These are phyloP conservation scores for Zizania latifolia DNA, from an alignment of 176 grass and related monocot genomes.

Conservation along the genomic window DNA sequence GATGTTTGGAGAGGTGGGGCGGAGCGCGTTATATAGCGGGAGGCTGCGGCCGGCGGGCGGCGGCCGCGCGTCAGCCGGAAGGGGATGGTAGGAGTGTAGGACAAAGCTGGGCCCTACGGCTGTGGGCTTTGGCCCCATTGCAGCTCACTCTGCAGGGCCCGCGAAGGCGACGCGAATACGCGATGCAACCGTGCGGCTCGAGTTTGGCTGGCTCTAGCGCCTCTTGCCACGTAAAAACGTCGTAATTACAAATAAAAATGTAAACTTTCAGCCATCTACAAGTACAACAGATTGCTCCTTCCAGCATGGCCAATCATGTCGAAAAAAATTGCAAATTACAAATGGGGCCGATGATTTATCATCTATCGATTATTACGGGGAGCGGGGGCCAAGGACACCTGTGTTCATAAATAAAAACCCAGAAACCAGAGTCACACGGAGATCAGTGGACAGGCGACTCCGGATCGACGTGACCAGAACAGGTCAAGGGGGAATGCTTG, in stretches of 20 bases:
- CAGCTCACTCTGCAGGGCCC: background rate
- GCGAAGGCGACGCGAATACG: slow-evolving; percentile 12
- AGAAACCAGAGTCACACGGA: background rate
- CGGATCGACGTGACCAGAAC: background rate
- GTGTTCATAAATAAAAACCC: background rate
- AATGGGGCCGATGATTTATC: background rate
- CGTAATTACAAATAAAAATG: no score
- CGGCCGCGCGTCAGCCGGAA: background rate
- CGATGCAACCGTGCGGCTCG: slow-evolving; percentile 7
- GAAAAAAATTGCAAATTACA: background rate
- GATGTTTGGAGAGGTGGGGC: background rate
- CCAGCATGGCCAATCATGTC: background rate
- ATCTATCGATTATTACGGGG: background rate
- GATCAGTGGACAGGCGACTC: slow-evolving; percentile 11
- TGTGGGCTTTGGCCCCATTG: slow-evolving; percentile 17
- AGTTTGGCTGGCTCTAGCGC: background rate
- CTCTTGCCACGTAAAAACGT: background rate
- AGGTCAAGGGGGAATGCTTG: slow-evolving; percentile 20
- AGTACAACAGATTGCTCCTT: background rate
- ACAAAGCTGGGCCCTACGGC: slow-evolving; percentile 7
- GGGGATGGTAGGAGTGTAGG: background rate
- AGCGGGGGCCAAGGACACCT: slow-evolving; percentile 11
- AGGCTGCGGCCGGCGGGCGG: slow-evolving; percentile 8
- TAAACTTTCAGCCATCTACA: background rate
- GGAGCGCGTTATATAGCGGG: slow-evolving; percentile 31